Evolutionary conservation across 2,329 filamentous ascomycete genomes (phyloP), one percentile per base, ranked within the genome.

Genomic region (Thelonectria discophora): DNA sequence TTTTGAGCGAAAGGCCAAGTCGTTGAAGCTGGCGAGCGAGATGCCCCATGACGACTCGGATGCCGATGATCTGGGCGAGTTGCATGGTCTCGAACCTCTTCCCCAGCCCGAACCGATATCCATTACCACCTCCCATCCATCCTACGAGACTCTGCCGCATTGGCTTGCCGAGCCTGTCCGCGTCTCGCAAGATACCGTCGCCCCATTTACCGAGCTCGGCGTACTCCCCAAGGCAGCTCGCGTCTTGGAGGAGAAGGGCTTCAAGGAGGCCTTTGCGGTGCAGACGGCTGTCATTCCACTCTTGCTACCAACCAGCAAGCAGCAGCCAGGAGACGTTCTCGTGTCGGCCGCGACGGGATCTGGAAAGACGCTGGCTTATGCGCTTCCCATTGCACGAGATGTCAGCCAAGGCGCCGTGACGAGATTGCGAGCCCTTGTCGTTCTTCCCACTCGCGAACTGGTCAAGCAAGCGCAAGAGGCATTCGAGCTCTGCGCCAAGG

Each of bases 341-440:
- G 89, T 99, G 3, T 95, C 93, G 8, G 95, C 96, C 0, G 91
- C 94, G 1, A 99, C 95, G 0, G 95, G 95, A 9, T 98, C 95
- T 0, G 95, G 95, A 58, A 99, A 99, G 75, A 99, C 95, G 0
- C 77, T 99, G 15, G 91, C 94, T 0, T 99, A 99, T 72, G 87
- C 94, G 0, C 80, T 99, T 3, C 95, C 95, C 0, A 88, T 99
- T 60, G 85, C 97, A 4, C 87, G 93, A 47, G 88, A 90, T 52
- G 80, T 99, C 50, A 89, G 90, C 66, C 81, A 85, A 32, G 84
- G 85, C 13, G 79, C 80, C 20, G 83, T 88, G 11, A 91, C 90
- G 0, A 86, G 86, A 57, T 79, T 99, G 9, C 86, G 91, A 40
- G 94, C 90, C 1, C 77, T 99, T 1, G 87, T 99, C 48, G 89